Evolutionary conservation across 345 rosid genomes (phyloP), one percentile per base, ranked within the genome.

Genomic region (Populus nigra): DNA sequence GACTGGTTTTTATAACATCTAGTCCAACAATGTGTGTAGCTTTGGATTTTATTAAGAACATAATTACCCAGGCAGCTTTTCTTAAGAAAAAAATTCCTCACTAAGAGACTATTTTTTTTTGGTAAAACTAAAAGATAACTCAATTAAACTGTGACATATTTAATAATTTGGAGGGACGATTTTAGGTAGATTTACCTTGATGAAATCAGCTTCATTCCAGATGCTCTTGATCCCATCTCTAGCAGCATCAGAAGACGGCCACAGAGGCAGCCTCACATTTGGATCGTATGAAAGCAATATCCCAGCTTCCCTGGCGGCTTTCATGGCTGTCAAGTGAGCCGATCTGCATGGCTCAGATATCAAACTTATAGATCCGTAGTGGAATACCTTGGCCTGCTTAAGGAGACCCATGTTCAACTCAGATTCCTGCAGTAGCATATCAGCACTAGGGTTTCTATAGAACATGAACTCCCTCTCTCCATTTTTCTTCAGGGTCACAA

Each of bases 381-480:
- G 96, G 73, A 91, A 91, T 6, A 90, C 90, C 80, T 80, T 90
- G 7, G 93, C 89, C 74, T 84, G 78, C 86, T 90, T 90, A 43
- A 91, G 89, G 5, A 90, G 79, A 72, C 66, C 83, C 70, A 84
- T 74, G 45, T 88, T 91, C 75, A 91, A 70, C 63, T 90, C 96
- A 10, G 92, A 82, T 18, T 90, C 96, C 71, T 89, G 87, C 5
- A 91, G 41, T 11, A 91, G 83, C 93, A 91, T 91, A 69, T 91
- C 96, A 0, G 92, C 93, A 72, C 96, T 91, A 0, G 96, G 96
- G 82, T 90, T 90, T 57, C 96, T 79, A 80, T 88, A 91, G 79
- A 91, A 91, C 92, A 87, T 88, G 74, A 90, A 88, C 78, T 91
- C 96, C 79, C 96, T 88, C 69, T 90, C 91, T 11, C 93, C 96